Base-by-base conservation (phyloP, 2,329 filamentous ascomycete genomes). In the Penicillium expansum region DNA sequence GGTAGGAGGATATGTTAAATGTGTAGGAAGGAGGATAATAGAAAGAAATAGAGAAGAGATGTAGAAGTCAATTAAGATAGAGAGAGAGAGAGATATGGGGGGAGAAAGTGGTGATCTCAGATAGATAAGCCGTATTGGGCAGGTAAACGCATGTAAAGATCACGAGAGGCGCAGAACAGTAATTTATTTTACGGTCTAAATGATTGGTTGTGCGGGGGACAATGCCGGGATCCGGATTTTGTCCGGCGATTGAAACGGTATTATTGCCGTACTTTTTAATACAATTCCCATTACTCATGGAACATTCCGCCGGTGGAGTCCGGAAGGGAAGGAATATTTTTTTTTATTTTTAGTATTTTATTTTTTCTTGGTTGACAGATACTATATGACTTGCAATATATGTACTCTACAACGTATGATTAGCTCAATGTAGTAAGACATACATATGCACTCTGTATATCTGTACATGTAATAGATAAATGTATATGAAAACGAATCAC, bases 241-340 rank as follows among this genome's bases (percentile, higher is more conserved):
- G 14, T 27, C 20, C 14, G 35, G 35, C 9, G 37, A 49, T 50
- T 32, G 45, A 52, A 27, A 50, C 13, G 3, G 49, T 52, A 53
- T 29, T 52, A 53, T 29, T 52, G 37, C n/a, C 9, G 30, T 20
- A 29, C 10, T 16, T 38, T 38, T 22, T 38, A 24, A 24, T 44
- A 27, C 45, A 41, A 30, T 58, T 58, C 24, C 24, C 14, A 48
- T 58, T 57, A 57, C 51, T 60, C 58, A 55, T 65, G 55, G 64
- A 66, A 66, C 63, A 61, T 66, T 66, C 64, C 55, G 22, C 59
- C 57, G 59, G 64, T 66, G 64, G 64, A 65, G 58, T 56, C 56
- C 56, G 56, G 52, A 51, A 50, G 52, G 49, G 29, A 29, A 27
- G 33, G 13, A 24, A 27, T 42, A 18, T 42, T 52, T 38, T 37